These are phyloP conservation scores for Apiotrichum gamsii DNA, from an alignment of 1,284 basidiomycete genomes.

Conservation along the genomic window DNA sequence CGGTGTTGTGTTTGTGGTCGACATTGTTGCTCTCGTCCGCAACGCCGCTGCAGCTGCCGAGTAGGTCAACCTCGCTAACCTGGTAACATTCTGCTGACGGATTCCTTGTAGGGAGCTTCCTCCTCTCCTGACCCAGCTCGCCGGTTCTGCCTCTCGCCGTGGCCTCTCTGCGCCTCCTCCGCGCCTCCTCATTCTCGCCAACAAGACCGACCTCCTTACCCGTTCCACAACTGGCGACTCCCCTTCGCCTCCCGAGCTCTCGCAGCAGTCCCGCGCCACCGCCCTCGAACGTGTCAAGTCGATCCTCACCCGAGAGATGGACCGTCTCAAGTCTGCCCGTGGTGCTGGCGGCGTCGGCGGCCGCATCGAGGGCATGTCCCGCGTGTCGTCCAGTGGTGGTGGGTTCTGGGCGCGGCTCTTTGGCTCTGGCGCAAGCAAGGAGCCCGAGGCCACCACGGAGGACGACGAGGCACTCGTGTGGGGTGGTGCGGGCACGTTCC, in stretches of 20 bases:
- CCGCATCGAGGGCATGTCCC: slow-evolving; percentile 42
- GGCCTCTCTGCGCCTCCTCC: slow-evolving; percentile 20
- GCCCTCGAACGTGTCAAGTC: slow-evolving; percentile 34
- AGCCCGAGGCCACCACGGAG: slow-evolving; percentile 22
- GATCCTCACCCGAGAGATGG: slow-evolving; percentile 44
- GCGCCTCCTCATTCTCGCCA: slow-evolving; percentile 39
- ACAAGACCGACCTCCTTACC: slow-evolving; percentile 42
- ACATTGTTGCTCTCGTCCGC: slow-evolving; percentile 33
- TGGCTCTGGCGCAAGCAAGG: slow-evolving; percentile 2
- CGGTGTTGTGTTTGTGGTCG: slow-evolving; percentile 45
- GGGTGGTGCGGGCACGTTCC: slow-evolving; percentile 38
- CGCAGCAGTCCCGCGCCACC: slow-evolving; percentile 18
- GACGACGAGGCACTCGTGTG: slow-evolving; percentile 39
- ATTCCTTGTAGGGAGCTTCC: slow-evolving; percentile 34
- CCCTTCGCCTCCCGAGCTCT: slow-evolving; percentile 25
- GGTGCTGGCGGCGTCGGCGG: slow-evolving; percentile 27
- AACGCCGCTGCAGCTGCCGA: slow-evolving; percentile 41
- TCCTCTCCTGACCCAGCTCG: slow-evolving; percentile 36
- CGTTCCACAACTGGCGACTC: slow-evolving; percentile 4
- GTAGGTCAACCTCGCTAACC: slow-evolving; percentile 22
- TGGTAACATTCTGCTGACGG: neutral
- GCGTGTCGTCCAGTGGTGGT: slow-evolving; percentile 21
- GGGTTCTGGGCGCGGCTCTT: slow-evolving; percentile 27
- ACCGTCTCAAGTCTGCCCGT: slow-evolving; percentile 39
- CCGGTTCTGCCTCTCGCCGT: slow-evolving; percentile 21